phyloP scores from a whole-genome alignment of 129 eudicot genomes.

The Glebionis coronaria region DNA sequence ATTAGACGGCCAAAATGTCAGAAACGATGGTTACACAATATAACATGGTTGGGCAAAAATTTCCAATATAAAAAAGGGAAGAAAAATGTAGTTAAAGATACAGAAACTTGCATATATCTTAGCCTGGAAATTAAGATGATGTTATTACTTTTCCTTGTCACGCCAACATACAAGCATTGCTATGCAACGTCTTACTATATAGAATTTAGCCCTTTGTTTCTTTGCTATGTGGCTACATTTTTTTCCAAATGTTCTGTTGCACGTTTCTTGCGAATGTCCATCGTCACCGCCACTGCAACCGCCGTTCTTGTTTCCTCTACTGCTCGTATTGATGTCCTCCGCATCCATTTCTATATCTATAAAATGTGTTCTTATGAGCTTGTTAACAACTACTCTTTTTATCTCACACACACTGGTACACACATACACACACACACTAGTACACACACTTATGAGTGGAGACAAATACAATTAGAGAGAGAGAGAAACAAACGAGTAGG shows the following conservation, averaged over 20 bases:
- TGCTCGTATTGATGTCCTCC: constrained; percentile 25
- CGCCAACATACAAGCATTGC: constrained; percentile 86
- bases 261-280: constrained; percentile 23
- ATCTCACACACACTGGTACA: neutral
- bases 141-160: constrained; percentile 39
- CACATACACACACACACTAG: neutral
- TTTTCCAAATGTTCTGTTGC: constrained; percentile 47
- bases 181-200: constrained; percentile 72
- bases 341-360: constrained; percentile 35
- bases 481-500: neutral
- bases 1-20: too few species aligned
- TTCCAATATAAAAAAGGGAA: neutral
- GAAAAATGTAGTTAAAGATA: neutral
- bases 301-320: neutral
- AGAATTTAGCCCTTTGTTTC: constrained; percentile 74
- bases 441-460: neutral
- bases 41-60: too few species aligned
- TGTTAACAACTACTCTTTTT: neutral
- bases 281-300: constrained; percentile 12
- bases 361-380: neutral
- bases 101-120: neutral
- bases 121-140: neutral
- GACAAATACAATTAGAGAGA: constrained; percentile 22
- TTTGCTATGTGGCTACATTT: constrained; percentile 65
- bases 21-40: too few species aligned